Evolutionary conservation across 768 basidiomycete species (phyloP).

Genomic region (Cytidiella melzeri): DNA sequence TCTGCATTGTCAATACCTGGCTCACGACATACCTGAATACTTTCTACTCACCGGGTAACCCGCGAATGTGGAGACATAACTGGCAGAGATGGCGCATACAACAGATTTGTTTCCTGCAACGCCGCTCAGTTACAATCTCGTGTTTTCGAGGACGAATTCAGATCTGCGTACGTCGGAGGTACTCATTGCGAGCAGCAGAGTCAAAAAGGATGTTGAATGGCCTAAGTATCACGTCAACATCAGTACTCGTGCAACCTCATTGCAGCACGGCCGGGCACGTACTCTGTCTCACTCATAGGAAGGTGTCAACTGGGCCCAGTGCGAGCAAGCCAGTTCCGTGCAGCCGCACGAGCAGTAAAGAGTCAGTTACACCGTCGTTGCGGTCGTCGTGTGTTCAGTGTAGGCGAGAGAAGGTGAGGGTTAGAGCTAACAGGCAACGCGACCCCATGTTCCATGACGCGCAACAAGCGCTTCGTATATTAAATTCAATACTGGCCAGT

Average conservation of each 20-base stretch:
- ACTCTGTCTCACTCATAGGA: constrained; percentile 81
- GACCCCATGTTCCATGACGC: constrained; percentile 1
- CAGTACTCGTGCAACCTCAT: background rate
- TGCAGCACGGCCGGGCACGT: constrained; percentile 1
- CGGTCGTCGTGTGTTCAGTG: background rate
- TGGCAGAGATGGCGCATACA: constrained; percentile 85
- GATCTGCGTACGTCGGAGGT: constrained; percentile 51
- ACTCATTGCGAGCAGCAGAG: constrained; percentile 53
- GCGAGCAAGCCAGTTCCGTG: constrained; percentile 66
- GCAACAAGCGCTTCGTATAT: background rate
- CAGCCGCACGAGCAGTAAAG: constrained; percentile 44
- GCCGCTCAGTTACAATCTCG: background rate
- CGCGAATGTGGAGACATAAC: constrained; percentile 87
- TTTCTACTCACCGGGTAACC: constrained; percentile 66
- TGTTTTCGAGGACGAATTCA: background rate
- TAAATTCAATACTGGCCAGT: no score
- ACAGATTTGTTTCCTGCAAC: constrained; percentile 75
- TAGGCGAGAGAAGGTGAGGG: background rate
- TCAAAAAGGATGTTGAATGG: constrained; percentile 60
- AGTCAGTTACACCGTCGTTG: constrained; percentile 8
- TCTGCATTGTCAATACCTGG: constrained; percentile 1
- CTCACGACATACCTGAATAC: background rate
- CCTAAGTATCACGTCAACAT: constrained; percentile 26
- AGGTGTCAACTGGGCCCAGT: constrained; percentile 49
- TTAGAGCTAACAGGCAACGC: constrained; percentile 1